Conservation (phyloP, 2,329 filamentous ascomycete genomes). For the Talaromyces sp. region DNA sequence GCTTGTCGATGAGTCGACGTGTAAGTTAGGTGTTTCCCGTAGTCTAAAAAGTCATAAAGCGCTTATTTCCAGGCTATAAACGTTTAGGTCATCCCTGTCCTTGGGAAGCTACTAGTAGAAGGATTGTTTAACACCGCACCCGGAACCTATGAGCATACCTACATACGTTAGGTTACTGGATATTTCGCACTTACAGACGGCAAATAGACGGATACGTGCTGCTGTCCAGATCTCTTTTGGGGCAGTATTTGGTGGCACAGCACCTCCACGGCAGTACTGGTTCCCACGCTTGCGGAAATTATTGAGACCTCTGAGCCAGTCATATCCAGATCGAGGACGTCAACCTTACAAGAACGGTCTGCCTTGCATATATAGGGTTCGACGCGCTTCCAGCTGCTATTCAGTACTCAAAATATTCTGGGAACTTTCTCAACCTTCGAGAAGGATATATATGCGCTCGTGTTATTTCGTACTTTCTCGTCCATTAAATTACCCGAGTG, state of each 20-base stretch:
- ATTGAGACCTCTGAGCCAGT: conserved; percentile 1
- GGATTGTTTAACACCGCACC: background rate
- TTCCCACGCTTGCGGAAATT: background rate
- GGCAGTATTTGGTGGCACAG: conserved; percentile 4
- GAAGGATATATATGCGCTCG: background rate
- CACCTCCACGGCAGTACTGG: background rate
- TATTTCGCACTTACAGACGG: background rate
- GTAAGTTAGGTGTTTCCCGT: background rate
- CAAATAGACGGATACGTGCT: background rate
- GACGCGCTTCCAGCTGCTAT: background rate
- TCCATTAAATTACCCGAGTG: background rate
- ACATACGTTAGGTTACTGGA: background rate
- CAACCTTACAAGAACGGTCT: background rate
- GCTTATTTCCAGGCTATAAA: conserved; percentile 5
- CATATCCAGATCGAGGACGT: background rate
- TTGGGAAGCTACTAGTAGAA: background rate
- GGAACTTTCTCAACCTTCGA: background rate
- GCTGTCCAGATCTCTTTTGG: background rate
- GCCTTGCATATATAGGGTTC: background rate
- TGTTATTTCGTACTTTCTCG: background rate
- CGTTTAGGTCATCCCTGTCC: background rate
- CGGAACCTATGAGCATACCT: background rate
- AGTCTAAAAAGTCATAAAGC: background rate
- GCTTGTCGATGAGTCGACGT: background rate
- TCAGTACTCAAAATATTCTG: background rate